Conservation (phyloP, 352 stramenopile species). For the Phytopythium chamaehyphon region DNA sequence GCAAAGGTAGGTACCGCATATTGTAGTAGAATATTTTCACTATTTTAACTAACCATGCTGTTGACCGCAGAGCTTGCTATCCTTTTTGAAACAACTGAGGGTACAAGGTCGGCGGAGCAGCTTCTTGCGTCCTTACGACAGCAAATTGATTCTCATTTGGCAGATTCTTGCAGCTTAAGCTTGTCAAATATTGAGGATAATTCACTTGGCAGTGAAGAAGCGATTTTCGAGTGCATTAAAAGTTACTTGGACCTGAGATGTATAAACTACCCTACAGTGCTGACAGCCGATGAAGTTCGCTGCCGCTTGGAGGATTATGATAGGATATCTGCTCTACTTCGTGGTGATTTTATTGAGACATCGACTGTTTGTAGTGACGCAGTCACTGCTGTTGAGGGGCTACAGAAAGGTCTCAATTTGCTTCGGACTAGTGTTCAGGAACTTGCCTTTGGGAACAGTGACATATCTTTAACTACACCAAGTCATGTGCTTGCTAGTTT, state of each 20-base stretch:
- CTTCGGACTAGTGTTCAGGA: not conserved
- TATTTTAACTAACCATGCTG: not conserved
- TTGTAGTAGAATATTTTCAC: not conserved
- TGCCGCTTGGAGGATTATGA: conserved; percentile 22
- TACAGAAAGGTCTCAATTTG: not conserved
- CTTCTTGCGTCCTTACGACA: conserved; percentile 35
- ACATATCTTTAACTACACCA: too few relatives aligned
- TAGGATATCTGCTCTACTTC: conserved; percentile 7
- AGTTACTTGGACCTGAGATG: conserved; percentile 31
- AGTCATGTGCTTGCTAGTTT: not conserved
- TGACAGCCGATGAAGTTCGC: conserved; percentile 18
- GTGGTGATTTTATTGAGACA: not conserved
- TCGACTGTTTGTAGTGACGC: too few relatives aligned
- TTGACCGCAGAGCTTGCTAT: conserved; percentile 24
- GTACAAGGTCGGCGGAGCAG: conserved; percentile 19
- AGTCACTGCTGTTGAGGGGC: not conserved
- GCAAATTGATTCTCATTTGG: conserved; percentile 45
- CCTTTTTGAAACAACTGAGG: conserved; percentile 17
- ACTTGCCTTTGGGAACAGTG: not conserved
- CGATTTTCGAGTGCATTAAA: conserved; percentile 35
- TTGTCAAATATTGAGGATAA: conserved; percentile 16
- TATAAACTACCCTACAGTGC: conserved; percentile 7
- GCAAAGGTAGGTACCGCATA: conserved; percentile 26
- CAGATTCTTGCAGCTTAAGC: conserved; percentile 34
- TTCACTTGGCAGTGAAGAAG: conserved; percentile 22